Percentiles rank a stretch among this genome's conserved stretches.
Conservation (phyloP, 352 stramenopile species). For the Phytophthora boehmeriae region DNA sequence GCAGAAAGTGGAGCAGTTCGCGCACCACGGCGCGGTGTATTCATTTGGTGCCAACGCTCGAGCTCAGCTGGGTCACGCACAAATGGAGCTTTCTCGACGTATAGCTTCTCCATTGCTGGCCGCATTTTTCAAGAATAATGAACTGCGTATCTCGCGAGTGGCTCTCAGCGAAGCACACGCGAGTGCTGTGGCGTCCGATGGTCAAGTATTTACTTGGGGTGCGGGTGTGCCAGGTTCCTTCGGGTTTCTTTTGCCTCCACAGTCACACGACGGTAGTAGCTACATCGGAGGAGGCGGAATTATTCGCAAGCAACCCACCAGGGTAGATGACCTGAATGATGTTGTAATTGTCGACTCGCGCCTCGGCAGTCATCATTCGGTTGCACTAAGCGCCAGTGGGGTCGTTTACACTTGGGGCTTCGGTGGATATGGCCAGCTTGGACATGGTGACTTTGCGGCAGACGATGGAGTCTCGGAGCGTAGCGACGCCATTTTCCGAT, state of each 20-base stretch:
- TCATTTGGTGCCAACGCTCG: conserved; percentile 67
- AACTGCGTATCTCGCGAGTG: conserved; percentile 56
- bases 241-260: conserved; percentile 47
- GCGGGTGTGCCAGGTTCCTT: conserved; percentile 68
- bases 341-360: conserved; percentile 49
- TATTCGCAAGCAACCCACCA: conserved; percentile 45
- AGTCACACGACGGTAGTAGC: conserved; percentile 16
- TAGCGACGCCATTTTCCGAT: conserved; percentile 65
- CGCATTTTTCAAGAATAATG: conserved; percentile 75
- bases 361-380: conserved; percentile 69
- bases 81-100: conserved; percentile 43
- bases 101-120: conserved; percentile 50
- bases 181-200: conserved; percentile 64
- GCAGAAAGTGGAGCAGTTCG: conserved; percentile 75
- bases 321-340: conserved; percentile 73
- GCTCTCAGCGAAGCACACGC: conserved; percentile 63
- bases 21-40: conserved; percentile 73
- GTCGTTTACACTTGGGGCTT: conserved; percentile 76
- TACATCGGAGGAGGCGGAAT: conserved; percentile 16
- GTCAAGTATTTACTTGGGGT: conserved; percentile 76
- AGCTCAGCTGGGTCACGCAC: conserved; percentile 57
- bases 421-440: conserved; percentile 70
- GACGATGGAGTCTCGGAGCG: conserved; percentile 20
- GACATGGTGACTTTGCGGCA: conserved; percentile 64
- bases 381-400: conserved; percentile 63